Evolutionary conservation across 345 rosid species (phyloP), one percentile per base, ranked within the genome.

Genomic region (Gossypium arboreum): DNA sequence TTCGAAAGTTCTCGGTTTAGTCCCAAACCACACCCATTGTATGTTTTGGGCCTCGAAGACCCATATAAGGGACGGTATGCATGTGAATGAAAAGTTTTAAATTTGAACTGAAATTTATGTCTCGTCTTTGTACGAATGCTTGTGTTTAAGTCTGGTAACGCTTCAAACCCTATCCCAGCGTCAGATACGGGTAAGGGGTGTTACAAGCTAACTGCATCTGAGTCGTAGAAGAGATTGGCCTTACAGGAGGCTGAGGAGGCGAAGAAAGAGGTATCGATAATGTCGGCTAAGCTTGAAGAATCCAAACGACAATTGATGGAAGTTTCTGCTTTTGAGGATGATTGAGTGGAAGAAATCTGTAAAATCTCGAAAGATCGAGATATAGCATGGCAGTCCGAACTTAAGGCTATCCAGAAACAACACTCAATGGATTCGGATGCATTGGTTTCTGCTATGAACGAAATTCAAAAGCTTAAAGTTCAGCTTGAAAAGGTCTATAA

Each of bases 331-430:
- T 90, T 94, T 2, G 99, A 96, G 71, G 97, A 96, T 80, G 83
- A 81, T 12, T 83, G 97, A 34, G 78, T 90, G 62, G 90, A 87
- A 22, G 97, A 92, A 84, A 94, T 96, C 59, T 87, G 90, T 18
- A 84, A 90, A 74, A 83, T 93, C 68, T 96, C 99, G 41, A 93
- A 90, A 43, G 98, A 90, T 65, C 86, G 97, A 50, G 99, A 96
- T 82, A 86, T 85, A 78, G 91, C 91, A 3, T 96, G 99, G 98
- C 87, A 96, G 69, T 93, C 98, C 44, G 99, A 96, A 79, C 93
- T 96, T 15, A 98, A 93, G 85, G 99, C 99, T 52, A 80, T 92
- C 76, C 97, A 89, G 82, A 92, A 88, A 78, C 99, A 93, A 63
- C 90, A 93, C 60, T 80, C 88, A 1, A 82, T 96, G 86, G 97